Evolutionary conservation across 345 rosid genomes (phyloP), one percentile per base, ranked within the genome.

Genomic region (Citrus medica): DNA sequence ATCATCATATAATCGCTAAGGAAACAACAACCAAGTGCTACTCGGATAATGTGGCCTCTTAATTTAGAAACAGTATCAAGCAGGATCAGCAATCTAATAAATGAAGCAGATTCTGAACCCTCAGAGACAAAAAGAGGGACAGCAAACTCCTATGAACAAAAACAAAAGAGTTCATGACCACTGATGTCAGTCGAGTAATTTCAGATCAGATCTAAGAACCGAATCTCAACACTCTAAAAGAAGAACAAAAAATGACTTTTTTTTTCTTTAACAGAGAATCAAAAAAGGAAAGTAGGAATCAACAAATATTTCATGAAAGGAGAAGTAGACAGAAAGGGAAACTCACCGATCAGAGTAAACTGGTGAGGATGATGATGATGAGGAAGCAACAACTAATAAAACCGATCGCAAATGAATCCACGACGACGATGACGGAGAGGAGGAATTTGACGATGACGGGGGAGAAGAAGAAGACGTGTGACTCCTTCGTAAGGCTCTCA

Each of bases 391-490:
- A 53, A 90, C 86, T 79, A 87, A 87, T 56, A 88, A 81, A 81
- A 87, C 86, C 82, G 88, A 91, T 82, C 92, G 88, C 86, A 90
- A 79, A 83, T 86, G 92, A 82, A 88, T 82, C 93, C 93, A 90
- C 73, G 93, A 88, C 2, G 87, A 86, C 48, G 90, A 83, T 9
- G 90, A 83, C 42, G 88, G 81, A 6, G 87, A 78, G 1, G 94
- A 82, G 21, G 89, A 56, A 74, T 74, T 76, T 55, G 87, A 77
- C 35, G 82, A 62, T 71, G 87, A 76, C 40, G 89, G 80, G 7
- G 89, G 74, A 32, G 83, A 79, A 42, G 86, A 73, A 17, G 93
- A 79, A 53, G 58, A 78, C 60, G 91, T 84, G 74, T 86, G 90
- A 83, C 87, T 89, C 79, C 92, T 86, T 84, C 90, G 85, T 74